Base-by-base conservation (phyloP, 768 basidiomycete genomes). In the Antrodiella citrinella region DNA sequence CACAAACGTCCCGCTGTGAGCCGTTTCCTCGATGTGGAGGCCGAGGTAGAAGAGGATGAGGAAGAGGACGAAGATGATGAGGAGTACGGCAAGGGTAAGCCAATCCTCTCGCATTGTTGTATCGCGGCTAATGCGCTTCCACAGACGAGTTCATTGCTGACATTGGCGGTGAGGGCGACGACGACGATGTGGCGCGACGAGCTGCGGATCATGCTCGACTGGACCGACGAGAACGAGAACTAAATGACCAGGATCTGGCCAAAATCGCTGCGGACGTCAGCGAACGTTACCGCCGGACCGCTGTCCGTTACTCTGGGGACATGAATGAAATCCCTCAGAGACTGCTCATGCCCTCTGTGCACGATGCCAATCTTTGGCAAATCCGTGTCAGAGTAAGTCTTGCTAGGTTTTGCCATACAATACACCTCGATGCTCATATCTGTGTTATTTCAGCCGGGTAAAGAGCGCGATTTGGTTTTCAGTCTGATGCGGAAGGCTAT, bases 331-430 rank as follows among this genome's bases (percentile, higher is more conserved):
- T 96, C 21, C 94, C 96, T 1, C 93, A 97, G 61, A 76, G 91
- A 13, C 67, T 97, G 49, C 75, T 98, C 18, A 97, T 99, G 93
- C 96, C 96, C 18, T 91, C 88, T 2, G 91, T 96, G 0, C 86
- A 95, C 48, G 96, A 99, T 64, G 88, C 95, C 10, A 93, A 82
- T 64, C 70, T 99, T 52, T 99, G 94, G 93, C 92, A 93, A 70
- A 81, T 98, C 50, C 77, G 89, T 59, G 92, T 94, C 57, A 91
- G 91, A 80, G 92, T 90, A 60, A 46, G 74, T 67, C 19, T 19
- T 49, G 26, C 25, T 11, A 20, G 44, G 7, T n/a, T n/a, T n/a
- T n/a, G n/a, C n/a, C n/a, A 21, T 43, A 19, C 2, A 21, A 41
- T 21, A 2, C 25, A 18, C 24, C 2, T 26, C 44, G 22, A 2